These are phyloP conservation scores for Globisporangium middletonii DNA, from an alignment of 352 stramenopile genomes.

Conservation along the genomic window DNA sequence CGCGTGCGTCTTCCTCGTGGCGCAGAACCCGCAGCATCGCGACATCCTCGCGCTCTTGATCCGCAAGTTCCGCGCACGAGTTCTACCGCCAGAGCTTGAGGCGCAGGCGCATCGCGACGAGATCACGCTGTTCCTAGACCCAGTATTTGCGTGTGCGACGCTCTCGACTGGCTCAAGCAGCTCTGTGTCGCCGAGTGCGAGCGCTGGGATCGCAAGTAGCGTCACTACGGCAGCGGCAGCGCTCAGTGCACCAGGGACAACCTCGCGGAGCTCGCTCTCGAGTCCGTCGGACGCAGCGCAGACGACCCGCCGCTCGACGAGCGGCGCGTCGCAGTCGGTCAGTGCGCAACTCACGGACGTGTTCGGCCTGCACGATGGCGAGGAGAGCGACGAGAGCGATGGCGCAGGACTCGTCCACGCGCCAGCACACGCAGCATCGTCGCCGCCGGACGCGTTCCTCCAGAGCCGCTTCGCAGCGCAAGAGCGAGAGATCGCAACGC, in stretches of 20 bases:
- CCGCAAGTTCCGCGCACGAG: slow-evolving; percentile 58
- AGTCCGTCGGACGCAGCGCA: slow-evolving; percentile 1
- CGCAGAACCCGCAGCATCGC: slow-evolving; percentile 72
- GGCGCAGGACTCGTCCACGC: background rate
- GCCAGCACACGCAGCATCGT: background rate
- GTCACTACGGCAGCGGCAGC: background rate
- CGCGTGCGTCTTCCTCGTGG: slow-evolving; percentile 73
- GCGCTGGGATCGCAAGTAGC: background rate
- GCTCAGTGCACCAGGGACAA: too few relatives aligned
- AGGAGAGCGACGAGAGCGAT: background rate
- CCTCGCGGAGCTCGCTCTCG: background rate
- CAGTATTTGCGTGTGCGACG: slow-evolving; percentile 30
- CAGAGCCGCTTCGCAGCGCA: slow-evolving; percentile 61
- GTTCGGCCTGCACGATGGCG: slow-evolving; percentile 10
- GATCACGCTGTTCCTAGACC: slow-evolving; percentile 65
- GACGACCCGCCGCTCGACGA: background rate
- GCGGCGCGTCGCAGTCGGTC: slow-evolving; percentile 2
- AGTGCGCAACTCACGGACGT: slow-evolving; percentile 14
- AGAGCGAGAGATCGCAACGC: slow-evolving; percentile 61
- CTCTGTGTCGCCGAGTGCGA: slow-evolving; percentile 3
- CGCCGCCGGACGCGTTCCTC: slow-evolving; percentile 22
- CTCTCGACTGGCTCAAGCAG: background rate
- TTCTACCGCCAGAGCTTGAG: slow-evolving; percentile 43
- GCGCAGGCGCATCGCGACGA: slow-evolving; percentile 53
- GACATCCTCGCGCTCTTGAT: slow-evolving; percentile 73